Evolutionary conservation across 2,329 filamentous ascomycete species (phyloP), one percentile per base, ranked within the genome.

Genomic region (Aureobasidium subglaciale): DNA sequence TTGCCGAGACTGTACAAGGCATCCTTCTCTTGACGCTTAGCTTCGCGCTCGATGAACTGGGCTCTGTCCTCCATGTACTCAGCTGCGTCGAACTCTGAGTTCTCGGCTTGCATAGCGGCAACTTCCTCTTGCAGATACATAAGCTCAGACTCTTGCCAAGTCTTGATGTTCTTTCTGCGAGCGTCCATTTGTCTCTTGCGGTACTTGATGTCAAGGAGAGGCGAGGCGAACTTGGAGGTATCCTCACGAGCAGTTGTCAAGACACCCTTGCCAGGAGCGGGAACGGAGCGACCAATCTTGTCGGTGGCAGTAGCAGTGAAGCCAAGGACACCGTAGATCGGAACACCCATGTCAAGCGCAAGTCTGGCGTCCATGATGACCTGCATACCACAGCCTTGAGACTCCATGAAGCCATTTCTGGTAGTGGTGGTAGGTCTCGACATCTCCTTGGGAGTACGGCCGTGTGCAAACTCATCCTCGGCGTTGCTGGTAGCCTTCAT

Each of bases 401-500:
- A 96, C 75, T 99, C 93, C 93, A 99, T 97, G 79, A 99, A 99
- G 50, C 93, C 93, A 66, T 91, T 93, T 73, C 93, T 83, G 60
- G 93, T 99, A 3, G 93, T 99, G 41, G 93, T 99, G 5, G 91
- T 95, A 4, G 93, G 93, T 59, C 93, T 87, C 29, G 95, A 99
- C 93, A 99, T 99, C 74, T 99, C 93, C 72, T 86, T 84, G 11
- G 93, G 92, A 48, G 93, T 97, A 62, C 93, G 89, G 45, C 93
- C 93, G 67, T 97, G 93, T 9, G 85, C 90, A 64, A 99, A 89
- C 72, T 99, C 95, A 63, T 97, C 91, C 59, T 96, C 87, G 24
- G 92, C 91, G 69, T 97, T 99, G 81, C 91, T 96, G 56, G 93
- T 99, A 58, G 93, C 93, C 76, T 96, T 95, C 93, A 99, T 99